Percentiles rank a stretch among this genome's conserved stretches.
phyloP scores from a whole-genome alignment of 1,139 yeast species.

The Kluyveromyces marxianus region DNA sequence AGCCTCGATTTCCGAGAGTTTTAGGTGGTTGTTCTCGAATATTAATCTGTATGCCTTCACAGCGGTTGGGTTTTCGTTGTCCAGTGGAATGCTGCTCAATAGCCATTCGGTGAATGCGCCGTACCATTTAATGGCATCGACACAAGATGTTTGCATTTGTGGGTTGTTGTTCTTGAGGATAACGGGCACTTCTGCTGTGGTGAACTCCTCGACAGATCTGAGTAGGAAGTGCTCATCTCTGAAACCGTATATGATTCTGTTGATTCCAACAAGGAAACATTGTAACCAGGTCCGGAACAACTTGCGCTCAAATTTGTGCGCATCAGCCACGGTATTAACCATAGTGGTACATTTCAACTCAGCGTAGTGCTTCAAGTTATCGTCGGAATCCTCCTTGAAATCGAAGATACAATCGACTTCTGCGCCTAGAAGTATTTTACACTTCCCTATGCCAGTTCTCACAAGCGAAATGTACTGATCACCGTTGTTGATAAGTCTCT shows the following conservation, averaged over 20 bases:
- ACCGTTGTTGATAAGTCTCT: conserved; percentile 53
- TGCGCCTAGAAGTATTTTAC: conserved; percentile 68
- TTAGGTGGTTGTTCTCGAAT: conserved; percentile 37
- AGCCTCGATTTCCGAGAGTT: conserved; percentile 33
- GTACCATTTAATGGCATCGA: conserved; percentile 75
- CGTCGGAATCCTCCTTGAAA: conserved; percentile 49
- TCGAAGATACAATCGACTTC: conserved; percentile 90
- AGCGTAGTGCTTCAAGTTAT: conserved; percentile 64
- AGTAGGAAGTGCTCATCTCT: conserved; percentile 65
- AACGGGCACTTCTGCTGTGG: conserved; percentile 72
- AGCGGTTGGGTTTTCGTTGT: conserved; percentile 29
- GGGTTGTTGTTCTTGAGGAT: conserved; percentile 39
- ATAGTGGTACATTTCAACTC: conserved; percentile 71
- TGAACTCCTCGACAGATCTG: conserved; percentile 61
- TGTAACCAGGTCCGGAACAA: conserved; percentile 86
- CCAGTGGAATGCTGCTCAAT: conserved; percentile 45
- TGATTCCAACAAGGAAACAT: conserved; percentile 78
- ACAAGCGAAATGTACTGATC: conserved; percentile 77
- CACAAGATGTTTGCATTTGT: conserved; percentile 51
- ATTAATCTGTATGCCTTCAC: conserved; percentile 39
- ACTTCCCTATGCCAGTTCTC: conserved; percentile 73
- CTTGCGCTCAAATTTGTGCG: conserved; percentile 55
- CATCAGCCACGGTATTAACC: conserved; percentile 35
- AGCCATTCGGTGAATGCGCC: conserved; percentile 83
- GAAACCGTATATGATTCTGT: conserved; percentile 74